A percentile compares a stretch with the other conserved stretches of the same genome.
Evolutionary conservation across 352 stramenopile species (phyloP).

Genomic region (Phytophthora palmivora): DNA sequence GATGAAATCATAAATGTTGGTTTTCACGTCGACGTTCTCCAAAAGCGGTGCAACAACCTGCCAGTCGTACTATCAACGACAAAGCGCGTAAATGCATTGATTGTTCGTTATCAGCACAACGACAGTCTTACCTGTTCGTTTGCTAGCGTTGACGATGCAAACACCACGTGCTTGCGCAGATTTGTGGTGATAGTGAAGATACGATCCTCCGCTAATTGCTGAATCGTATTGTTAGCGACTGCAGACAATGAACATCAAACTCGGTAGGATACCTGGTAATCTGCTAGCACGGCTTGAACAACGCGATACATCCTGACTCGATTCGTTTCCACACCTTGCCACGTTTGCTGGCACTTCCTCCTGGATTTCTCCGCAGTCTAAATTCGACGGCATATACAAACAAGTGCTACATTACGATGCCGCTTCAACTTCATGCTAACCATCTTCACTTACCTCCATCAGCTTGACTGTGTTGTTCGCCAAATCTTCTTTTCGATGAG

Average conservation of each 20-base stretch:
- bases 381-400: neutral
- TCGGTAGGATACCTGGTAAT: slow-evolving; percentile 71
- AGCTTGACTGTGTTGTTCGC: slow-evolving; percentile 61
- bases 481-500: slow-evolving; percentile 76
- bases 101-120: neutral
- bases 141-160: slow-evolving; percentile 80
- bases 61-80: slow-evolving; percentile 77
- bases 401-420: neutral
- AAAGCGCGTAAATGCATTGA: neutral
- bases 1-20: slow-evolving; percentile 78
- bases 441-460: slow-evolving; percentile 50
- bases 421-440: neutral
- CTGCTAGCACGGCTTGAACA: slow-evolving; percentile 75
- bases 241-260: neutral
- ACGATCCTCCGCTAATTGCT: slow-evolving; percentile 83
- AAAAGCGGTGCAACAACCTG: slow-evolving; percentile 80
- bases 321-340: slow-evolving; percentile 66
- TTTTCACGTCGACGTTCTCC: slow-evolving; percentile 74
- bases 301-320: slow-evolving; percentile 73
- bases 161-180: slow-evolving; percentile 85
- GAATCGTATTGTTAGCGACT: neutral
- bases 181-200: slow-evolving; percentile 78
- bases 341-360: slow-evolving; percentile 69
- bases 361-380: slow-evolving; percentile 69
- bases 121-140: slow-evolving; percentile 71